These are phyloP conservation scores for Amaranthus cruentus DNA, from an alignment of 148 eudicot species.

Conservation along the genomic window DNA sequence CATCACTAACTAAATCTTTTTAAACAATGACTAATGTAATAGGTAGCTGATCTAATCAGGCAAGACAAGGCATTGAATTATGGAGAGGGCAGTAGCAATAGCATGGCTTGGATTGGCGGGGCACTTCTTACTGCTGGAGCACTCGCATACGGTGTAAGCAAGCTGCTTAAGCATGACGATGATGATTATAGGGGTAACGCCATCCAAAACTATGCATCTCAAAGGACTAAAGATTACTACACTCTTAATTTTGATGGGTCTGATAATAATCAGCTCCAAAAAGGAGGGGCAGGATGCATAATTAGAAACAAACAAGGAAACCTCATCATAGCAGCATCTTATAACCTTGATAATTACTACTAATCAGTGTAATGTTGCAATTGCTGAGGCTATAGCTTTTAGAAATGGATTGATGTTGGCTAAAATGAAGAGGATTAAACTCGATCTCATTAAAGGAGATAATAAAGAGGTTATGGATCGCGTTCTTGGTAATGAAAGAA, in stretches of 20 bases:
- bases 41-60: background rate
- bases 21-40: background rate
- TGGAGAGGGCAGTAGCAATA: background rate
- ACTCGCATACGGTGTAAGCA: too few species aligned
- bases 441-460: background rate
- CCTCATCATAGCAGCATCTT: background rate
- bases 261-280: conserved; percentile 11
- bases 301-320: background rate
- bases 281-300: conserved; percentile 18
- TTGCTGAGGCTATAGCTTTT: conserved; percentile 11
- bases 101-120: background rate
- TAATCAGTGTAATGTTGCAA: background rate
- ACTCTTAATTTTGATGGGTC: conserved; percentile 7
- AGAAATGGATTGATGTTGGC: conserved; percentile 3
- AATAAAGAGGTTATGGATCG: conserved; percentile 10
- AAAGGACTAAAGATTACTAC: background rate
- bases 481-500: background rate
- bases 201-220: background rate
- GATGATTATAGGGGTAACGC: too few species aligned
- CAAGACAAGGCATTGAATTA: background rate
- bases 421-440: background rate
- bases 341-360: conserved; percentile 7
- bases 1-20: too few species aligned
- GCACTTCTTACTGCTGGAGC: too few species aligned
- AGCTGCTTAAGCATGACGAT: too few species aligned